Evolutionary conservation across 2,329 filamentous ascomycete genomes (phyloP), one percentile per base, ranked within the genome.

Genomic region (Pseudocercospora fijiensis): DNA sequence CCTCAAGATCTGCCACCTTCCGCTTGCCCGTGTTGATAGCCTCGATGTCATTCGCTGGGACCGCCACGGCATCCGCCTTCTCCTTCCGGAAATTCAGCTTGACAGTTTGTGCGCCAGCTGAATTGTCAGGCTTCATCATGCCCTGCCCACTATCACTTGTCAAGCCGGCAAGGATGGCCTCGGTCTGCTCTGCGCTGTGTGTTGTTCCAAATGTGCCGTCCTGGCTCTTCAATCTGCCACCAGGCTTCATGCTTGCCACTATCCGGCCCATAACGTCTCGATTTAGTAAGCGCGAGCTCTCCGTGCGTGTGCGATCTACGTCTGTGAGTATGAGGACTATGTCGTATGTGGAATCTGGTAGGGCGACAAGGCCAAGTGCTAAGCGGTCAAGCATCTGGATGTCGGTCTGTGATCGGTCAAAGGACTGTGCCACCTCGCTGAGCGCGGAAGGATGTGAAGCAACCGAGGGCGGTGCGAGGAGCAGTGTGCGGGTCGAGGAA

Each of bases 341-440:
- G 76, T 96, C 91, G 81, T 99, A 99, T 60, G 90, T 90, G 56
- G 86, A 81, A 60, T 85, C 71, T 1, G 93, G 90, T 0, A 99
- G 87, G 7, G 87, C 82, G 62, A 95, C 91, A 41, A 96, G 83
- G 66, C 92, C 92, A 37, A 90, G 86, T 1, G 90, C 87, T 45
- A 99, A 85, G 58, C 95, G 91, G 80, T 99, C 95, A 66, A 99
- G 90, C 95, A 99, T 99, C 78, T 98, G 95, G 59, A 99, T 84
- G 75, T 99, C 95, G 66, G 92, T 94, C 52, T 85, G 82, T 67
- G 84, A 81, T 74, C 92, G 89, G 77, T 95, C 88, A 80, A 91
- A 88, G 62, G 86, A 82, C 64, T 87, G 83, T 73, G 96, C 86
- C 66, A 95, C 83, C 69, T 82, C 81, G 68, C 87, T 85, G 69